Base-by-base conservation (phyloP, 2,329 filamentous ascomycete species). In the Exophiala bonariae region DNA sequence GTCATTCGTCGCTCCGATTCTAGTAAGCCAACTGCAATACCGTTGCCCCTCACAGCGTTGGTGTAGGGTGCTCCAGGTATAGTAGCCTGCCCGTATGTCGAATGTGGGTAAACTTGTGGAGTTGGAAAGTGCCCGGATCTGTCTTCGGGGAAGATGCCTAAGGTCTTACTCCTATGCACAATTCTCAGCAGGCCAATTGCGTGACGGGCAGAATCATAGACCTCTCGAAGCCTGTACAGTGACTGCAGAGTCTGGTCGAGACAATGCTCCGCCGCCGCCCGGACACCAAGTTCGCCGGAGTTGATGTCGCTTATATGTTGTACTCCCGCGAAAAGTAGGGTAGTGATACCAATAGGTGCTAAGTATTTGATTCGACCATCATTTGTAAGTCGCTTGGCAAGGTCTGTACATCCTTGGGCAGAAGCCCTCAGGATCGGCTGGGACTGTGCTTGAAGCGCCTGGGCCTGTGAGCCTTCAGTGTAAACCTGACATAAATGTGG, bases 401-500 rank as follows among this genome's bases (percentile, higher is more conserved):
- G 13, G 11, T 10, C 22, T 22, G 36, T 40, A 14, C 36, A 20
- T 40, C 23, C 36, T 16, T 40, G 36, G n/a, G 36, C 36, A 8
- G 36, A 14, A 20, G 19, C 36, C 9, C 36, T 20, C 22, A 40
- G 36, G 16, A 11, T 40, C 36, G 19, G 36, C 13, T 14, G 18
- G 13, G 36, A 10, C 19, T 20, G 13, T 10, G n/a, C 36, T 18
- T 40, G 36, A 40, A 40, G 22, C 22, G 4, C 3, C 11, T 2
- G 10, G 11, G 36, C 36, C 3, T 14, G 16, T 8, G 36, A 40
- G 13, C 16, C 36, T 16, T 22, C 9, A 13, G 36, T 14, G 13
- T 11, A 40, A 16, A 13, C 36, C 13, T 40, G 89, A 34, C 95
- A 77, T 49, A 96, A 91, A 56, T 95, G 90, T 1, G 91, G 91